These are phyloP conservation scores for Salix caprea DNA, from an alignment of 345 rosid genomes.

Conservation along the genomic window DNA sequence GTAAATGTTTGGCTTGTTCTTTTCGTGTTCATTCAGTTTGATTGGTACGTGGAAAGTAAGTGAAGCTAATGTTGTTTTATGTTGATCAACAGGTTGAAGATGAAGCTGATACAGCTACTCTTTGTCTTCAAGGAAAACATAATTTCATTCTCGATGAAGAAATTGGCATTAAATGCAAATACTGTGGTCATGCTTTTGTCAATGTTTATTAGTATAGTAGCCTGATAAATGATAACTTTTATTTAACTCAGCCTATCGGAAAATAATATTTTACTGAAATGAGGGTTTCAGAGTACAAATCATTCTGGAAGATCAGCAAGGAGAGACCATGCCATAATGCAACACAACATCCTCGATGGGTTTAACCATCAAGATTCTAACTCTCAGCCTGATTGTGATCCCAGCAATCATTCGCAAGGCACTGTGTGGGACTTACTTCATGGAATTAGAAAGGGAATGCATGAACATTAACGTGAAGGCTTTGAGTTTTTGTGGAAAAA, in stretches of 20 bases:
- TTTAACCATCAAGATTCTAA: conserved; percentile 14
- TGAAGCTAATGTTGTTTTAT: not conserved
- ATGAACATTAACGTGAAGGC: conserved; percentile 67
- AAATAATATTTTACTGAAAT: not conserved
- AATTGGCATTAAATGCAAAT: conserved; percentile 42
- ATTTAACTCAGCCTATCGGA: too few relatives aligned
- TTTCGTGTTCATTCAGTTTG: not conserved
- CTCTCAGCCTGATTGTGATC: conserved; percentile 4
- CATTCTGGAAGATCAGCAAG: conserved; percentile 19
- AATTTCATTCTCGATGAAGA: conserved; percentile 46
- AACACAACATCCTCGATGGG: conserved; percentile 3
- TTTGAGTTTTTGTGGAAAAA: conserved; percentile 80
- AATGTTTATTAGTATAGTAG: not conserved
- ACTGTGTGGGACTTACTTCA: conserved; percentile 74
- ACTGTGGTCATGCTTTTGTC: conserved; percentile 22
- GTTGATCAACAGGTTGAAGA: not conserved
- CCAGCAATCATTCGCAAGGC: conserved; percentile 15
- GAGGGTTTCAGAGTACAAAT: conserved; percentile 22
- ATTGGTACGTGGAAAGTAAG: too few relatives aligned
- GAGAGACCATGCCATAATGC: conserved; percentile 13
- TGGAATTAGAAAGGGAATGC: conserved; percentile 41
- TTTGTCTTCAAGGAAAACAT: conserved; percentile 44
- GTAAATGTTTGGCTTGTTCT: conserved; percentile 17
- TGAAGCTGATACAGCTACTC: not conserved
- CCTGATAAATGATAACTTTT: too few relatives aligned